phyloP scores from a whole-genome alignment of 768 basidiomycete species.

The Leccinum truebloodii region DNA sequence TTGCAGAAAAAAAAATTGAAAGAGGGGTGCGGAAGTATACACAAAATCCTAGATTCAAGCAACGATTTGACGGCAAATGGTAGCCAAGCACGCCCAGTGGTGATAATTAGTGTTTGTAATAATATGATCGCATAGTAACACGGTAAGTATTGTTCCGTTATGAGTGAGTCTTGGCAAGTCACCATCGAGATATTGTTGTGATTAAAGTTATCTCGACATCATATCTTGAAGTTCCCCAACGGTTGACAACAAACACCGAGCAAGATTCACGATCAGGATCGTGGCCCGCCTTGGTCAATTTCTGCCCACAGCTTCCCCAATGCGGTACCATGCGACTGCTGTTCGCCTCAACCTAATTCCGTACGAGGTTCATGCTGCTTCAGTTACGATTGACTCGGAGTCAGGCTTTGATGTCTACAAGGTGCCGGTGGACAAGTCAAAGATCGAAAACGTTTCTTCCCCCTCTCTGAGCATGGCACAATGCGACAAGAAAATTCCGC shows the following conservation, averaged over 20 bases:
- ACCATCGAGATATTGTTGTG: background rate
- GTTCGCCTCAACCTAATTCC: slow-evolving; percentile 40
- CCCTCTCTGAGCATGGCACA: slow-evolving; percentile 7
- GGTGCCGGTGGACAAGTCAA: slow-evolving; percentile 12
- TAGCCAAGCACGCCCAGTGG: background rate
- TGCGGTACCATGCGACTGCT: slow-evolving; percentile 15
- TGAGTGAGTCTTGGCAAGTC: no score
- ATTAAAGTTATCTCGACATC: background rate
- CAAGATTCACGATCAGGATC: background rate
- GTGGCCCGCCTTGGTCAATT: background rate
- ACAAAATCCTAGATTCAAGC: background rate
- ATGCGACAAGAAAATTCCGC: background rate
- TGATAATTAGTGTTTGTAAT: background rate
- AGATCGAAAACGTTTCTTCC: slow-evolving; percentile 19
- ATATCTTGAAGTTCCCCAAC: background rate
- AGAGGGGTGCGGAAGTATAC: background rate
- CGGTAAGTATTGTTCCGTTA: no score
- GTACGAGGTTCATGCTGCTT: slow-evolving; percentile 6
- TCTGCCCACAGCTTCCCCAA: no score
- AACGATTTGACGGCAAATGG: background rate
- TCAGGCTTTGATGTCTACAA: slow-evolving; percentile 16
- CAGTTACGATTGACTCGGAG: slow-evolving; percentile 15
- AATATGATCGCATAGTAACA: background rate
- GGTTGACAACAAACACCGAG: slow-evolving; percentile 1
- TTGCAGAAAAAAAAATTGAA: background rate